phyloP scores from a whole-genome alignment of 2,329 filamentous ascomycete genomes.

The Colletotrichum sp. region DNA sequence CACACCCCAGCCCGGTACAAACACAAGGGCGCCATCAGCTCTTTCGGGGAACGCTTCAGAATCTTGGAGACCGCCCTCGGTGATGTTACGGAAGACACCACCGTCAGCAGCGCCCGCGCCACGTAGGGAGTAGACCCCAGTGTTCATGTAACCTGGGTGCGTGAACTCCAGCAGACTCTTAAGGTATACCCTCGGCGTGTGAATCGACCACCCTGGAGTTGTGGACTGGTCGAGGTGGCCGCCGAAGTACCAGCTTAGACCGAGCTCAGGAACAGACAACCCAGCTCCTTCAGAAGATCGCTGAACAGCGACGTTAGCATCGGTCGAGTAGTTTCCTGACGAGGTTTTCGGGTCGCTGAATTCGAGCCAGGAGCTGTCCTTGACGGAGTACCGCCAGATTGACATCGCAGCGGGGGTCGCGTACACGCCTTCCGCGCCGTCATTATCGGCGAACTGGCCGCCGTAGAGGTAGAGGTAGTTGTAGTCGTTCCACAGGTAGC shows the following conservation, averaged over 20 bases:
- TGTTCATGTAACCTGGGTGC: slow-evolving; percentile 72
- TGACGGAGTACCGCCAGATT: slow-evolving; percentile 74
- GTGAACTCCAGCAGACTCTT: slow-evolving; percentile 80
- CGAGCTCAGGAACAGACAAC: slow-evolving; percentile 71
- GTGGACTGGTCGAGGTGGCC: slow-evolving; percentile 71
- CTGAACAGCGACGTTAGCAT: slow-evolving; percentile 62
- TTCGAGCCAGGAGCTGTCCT: slow-evolving; percentile 65
- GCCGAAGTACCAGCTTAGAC: slow-evolving; percentile 79
- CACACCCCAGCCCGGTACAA: slow-evolving; percentile 76
- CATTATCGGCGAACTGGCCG: slow-evolving; percentile 71
- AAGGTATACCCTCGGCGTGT: slow-evolving; percentile 69
- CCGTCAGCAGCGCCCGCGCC: slow-evolving; percentile 61
- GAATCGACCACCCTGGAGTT: slow-evolving; percentile 70
- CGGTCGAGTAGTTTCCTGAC: slow-evolving; percentile 65
- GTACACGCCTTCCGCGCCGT: slow-evolving; percentile 40
- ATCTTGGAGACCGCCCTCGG: slow-evolving; percentile 69
- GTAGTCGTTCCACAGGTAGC: slow-evolving; percentile 79
- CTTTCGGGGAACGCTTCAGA: slow-evolving; percentile 67
- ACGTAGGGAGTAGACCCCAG: slow-evolving; percentile 61
- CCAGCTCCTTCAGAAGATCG: slow-evolving; percentile 77
- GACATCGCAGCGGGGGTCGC: slow-evolving; percentile 63
- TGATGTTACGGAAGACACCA: slow-evolving; percentile 77
- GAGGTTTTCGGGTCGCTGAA: slow-evolving; percentile 66
- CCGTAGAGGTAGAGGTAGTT: slow-evolving; percentile 76
- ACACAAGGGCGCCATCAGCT: slow-evolving; percentile 75